A percentile compares a stretch with the other conserved stretches of the same genome.
Evolutionary conservation across 768 basidiomycete genomes (phyloP).

Genomic region (Boletus rubescentipes): DNA sequence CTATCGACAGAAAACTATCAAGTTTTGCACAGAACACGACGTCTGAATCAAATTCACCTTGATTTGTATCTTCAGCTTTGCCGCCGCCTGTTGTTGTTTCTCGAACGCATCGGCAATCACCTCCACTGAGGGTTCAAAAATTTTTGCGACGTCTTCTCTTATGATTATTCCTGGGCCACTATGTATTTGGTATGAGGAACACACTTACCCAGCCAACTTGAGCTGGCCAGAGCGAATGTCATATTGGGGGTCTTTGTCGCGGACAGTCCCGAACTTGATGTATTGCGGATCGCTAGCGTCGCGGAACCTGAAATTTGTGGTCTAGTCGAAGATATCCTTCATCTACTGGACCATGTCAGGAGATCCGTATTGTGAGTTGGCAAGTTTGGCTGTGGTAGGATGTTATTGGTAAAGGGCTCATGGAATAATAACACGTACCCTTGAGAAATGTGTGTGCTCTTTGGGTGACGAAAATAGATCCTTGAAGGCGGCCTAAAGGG

Average conservation of each 20-base stretch:
- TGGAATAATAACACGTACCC: constrained; percentile 17
- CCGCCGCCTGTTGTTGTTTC: constrained; percentile 23
- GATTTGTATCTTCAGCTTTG: constrained; percentile 27
- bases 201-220: constrained; percentile 36
- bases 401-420: neutral
- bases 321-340: constrained; percentile 34
- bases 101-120: constrained; percentile 35
- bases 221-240: constrained; percentile 40
- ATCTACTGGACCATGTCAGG: constrained; percentile 34
- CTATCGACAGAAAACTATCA: constrained; percentile 11
- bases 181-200: neutral
- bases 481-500: constrained; percentile 36
- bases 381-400: constrained; percentile 25
- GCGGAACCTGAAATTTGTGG: constrained; percentile 41
- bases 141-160: constrained; percentile 34
- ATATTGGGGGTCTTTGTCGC: constrained; percentile 33
- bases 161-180: constrained; percentile 18
- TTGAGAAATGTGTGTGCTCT: constrained; percentile 29
- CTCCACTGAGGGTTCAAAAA: constrained; percentile 45
- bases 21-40: neutral
- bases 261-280: constrained; percentile 37
- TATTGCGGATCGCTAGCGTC: constrained; percentile 33
- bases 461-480: constrained; percentile 37
- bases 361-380: constrained; percentile 28
- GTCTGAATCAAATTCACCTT: constrained; percentile 3